Evolutionary conservation across 1,284 basidiomycete species (phyloP), one percentile per base, ranked within the genome.

Genomic region (Pascua guehoae): DNA sequence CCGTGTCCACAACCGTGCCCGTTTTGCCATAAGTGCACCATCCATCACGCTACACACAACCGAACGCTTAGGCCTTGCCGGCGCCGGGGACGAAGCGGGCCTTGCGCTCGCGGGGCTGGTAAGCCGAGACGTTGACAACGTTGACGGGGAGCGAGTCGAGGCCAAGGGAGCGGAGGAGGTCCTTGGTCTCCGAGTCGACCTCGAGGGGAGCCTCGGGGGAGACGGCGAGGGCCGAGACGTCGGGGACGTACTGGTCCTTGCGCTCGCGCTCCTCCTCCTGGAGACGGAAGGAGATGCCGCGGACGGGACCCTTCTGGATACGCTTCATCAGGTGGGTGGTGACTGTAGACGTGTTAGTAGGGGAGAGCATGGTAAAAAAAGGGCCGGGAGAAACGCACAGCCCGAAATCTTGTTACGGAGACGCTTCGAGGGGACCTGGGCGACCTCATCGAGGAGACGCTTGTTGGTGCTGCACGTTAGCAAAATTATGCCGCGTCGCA

Each of bases 291-390:
- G 94, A 98, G 80, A 99, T 98, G 75, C 96, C 96, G 72, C 94
- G 92, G 66, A 99, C 96, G 72, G 96, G 96, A n/a, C 95, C 95
- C 68, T 88, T 88, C 81, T 97, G 92, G 76, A 99, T 99, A 76
- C 96, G 92, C 86, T 94, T 98, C 96, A 99, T 99, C 78, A 99
- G 84, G 80, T 99, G 96, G 73, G 95, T 99, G 67, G 96, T 98
- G 87, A 98, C 74, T 76, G 66, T 9, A 32, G 24, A 7, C 7
- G 3, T 14, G 41, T 37, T 7, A 50, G 51, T 12, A 40, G 8
- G n/a, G n/a, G 12, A 16, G 15, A 12, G 43, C n/a, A 7, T 0
- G 32, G 0, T 18, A 3, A 7, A 1, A 3, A 7, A 1, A 32
- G 44, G 4, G 50, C 14, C n/a, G n/a, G 47, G 24, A 24, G 8